Evolutionary conservation across 495 filamentous ascomycete genomes (phyloP).

Genomic region (Tuber aestivum): DNA sequence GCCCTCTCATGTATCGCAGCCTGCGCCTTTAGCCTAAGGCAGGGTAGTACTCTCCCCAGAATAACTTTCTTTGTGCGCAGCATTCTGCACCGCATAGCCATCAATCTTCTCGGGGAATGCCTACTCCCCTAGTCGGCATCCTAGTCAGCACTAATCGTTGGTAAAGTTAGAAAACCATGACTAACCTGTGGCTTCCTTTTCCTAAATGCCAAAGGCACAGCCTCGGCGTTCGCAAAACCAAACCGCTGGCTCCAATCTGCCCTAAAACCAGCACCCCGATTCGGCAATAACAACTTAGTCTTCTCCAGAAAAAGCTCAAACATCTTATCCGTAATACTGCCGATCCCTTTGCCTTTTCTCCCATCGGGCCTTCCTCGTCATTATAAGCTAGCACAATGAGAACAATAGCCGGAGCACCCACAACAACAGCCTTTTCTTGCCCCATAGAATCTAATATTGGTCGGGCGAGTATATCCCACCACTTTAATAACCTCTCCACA

Average conservation of each 20-base stretch:
- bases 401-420: constrained; percentile 54
- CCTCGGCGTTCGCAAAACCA: constrained; percentile 49
- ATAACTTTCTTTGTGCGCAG: constrained; percentile 27
- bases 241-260: constrained; percentile 49
- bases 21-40: constrained; percentile 38
- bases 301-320: constrained; percentile 57
- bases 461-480: constrained; percentile 61
- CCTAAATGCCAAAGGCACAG: constrained; percentile 55
- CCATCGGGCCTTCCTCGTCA: constrained; percentile 50
- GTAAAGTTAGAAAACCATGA: neutral
- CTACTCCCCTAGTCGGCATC: constrained; percentile 44
- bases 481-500: constrained; percentile 53
- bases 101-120: constrained; percentile 58
- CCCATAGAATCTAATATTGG: constrained; percentile 55
- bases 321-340: constrained; percentile 50
- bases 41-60: constrained; percentile 33
- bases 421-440: constrained; percentile 54
- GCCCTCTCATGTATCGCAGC: too few species aligned
- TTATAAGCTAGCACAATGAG: constrained; percentile 56
- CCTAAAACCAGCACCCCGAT: constrained; percentile 50
- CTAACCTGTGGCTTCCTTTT: constrained; percentile 62
- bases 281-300: constrained; percentile 46
- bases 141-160: constrained; percentile 26
- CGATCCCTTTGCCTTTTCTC: constrained; percentile 45
- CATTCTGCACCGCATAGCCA: constrained; percentile 53